A percentile compares a stretch with the other conserved stretches of the same genome.
phyloP scores from a whole-genome alignment of 257 asterid genomes.

The Penstemon davidsonii region DNA sequence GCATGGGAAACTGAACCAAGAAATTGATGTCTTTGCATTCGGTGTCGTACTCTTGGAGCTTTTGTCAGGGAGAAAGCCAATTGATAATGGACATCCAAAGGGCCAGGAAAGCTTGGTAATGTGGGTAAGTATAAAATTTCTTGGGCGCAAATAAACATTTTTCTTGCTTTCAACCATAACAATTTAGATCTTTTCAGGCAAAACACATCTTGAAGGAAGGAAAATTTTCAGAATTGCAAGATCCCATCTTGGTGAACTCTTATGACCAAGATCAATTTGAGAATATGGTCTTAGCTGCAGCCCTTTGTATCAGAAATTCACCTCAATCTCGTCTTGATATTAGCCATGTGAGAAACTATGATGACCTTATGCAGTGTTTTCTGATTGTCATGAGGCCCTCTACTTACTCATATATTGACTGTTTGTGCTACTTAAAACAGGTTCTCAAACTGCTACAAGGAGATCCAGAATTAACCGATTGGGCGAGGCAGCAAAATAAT shows the following conservation, averaged over 20 bases:
- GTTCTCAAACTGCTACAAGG: slow-evolving; percentile 19
- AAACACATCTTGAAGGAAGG: slow-evolving; percentile 60
- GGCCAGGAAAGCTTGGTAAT: slow-evolving; percentile 81
- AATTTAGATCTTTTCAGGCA: slow-evolving; percentile 53
- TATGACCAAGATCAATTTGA: slow-evolving; percentile 61
- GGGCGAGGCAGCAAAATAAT: no score
- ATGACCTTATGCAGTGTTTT: background rate
- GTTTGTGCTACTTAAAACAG: slow-evolving; percentile 41
- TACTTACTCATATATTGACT: background rate
- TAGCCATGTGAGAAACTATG: slow-evolving; percentile 47
- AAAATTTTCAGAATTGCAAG: slow-evolving; percentile 52
- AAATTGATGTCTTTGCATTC: slow-evolving; percentile 85
- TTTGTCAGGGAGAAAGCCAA: slow-evolving; percentile 83
- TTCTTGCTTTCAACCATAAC: slow-evolving; percentile 1
- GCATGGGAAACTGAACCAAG: slow-evolving; percentile 75
- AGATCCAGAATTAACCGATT: no score
- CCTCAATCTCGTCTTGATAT: slow-evolving; percentile 75
- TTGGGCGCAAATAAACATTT: slow-evolving; percentile 1
- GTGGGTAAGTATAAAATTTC: slow-evolving; percentile 64
- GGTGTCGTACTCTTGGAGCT: slow-evolving; percentile 97
- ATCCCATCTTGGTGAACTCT: slow-evolving; percentile 50
- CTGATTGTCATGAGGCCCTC: slow-evolving; percentile 3
- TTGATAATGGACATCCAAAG: slow-evolving; percentile 55
- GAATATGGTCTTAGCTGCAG: slow-evolving; percentile 69
- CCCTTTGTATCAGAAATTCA: slow-evolving; percentile 66